Percentiles rank a stretch among this genome's conserved stretches.
These are phyloP conservation scores for Coleophoma eucalyptorum DNA, from an alignment of 2,329 filamentous ascomycete genomes.

Conservation along the genomic window DNA sequence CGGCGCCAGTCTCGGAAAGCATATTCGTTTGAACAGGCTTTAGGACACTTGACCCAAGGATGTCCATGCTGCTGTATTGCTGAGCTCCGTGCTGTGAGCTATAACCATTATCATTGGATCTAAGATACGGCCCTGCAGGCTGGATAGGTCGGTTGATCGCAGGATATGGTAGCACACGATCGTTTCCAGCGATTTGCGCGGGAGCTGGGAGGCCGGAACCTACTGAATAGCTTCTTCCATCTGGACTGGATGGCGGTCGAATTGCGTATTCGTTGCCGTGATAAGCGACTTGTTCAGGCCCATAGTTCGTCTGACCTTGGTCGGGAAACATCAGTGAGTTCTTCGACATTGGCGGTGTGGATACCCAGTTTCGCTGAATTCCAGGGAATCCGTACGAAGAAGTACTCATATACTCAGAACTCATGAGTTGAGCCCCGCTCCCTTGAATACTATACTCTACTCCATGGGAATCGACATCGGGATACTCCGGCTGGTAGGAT, in stretches of 20 bases:
- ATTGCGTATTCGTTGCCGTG: constrained; percentile 10
- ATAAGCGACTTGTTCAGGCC: constrained; percentile 12
- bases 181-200: constrained; percentile 8
- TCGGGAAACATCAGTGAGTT: constrained; percentile 12
- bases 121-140: constrained; percentile 7
- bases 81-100: constrained; percentile 9
- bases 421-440: constrained; percentile 3
- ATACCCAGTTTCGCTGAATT: constrained; percentile 11
- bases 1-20: constrained; percentile 8
- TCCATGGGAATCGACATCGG: neutral
- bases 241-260: constrained; percentile 14
- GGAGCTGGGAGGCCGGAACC: constrained; percentile 12
- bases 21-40: constrained; percentile 6
- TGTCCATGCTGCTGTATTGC: constrained; percentile 8
- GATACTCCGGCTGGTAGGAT: neutral
- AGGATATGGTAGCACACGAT: constrained; percentile 22
- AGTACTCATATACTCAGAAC: constrained; percentile 2
- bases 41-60: constrained; percentile 1
- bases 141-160: constrained; percentile 11
- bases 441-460: neutral
- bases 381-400: constrained; percentile 6
- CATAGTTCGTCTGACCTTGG: constrained; percentile 12
- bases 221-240: constrained; percentile 12
- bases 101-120: constrained; percentile 8
- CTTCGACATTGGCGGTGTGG: constrained; percentile 9